These are phyloP conservation scores for Fagopyrum tataricum DNA, from an alignment of 148 eudicot species.

Conservation along the genomic window DNA sequence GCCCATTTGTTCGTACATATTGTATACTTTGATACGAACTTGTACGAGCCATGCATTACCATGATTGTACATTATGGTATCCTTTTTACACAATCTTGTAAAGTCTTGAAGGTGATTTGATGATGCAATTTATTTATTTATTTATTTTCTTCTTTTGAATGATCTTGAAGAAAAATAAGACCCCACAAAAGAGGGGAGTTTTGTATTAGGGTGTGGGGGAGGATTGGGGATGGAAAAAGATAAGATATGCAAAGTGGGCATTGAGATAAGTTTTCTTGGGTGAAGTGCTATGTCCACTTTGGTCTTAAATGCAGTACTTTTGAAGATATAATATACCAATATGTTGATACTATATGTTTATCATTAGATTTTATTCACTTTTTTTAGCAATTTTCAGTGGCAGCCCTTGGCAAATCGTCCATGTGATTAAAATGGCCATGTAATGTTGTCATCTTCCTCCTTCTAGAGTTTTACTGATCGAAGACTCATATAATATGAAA, in stretches of 20 bases:
- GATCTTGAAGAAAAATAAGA: background rate
- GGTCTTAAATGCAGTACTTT: background rate
- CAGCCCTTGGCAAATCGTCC: conserved; percentile 11
- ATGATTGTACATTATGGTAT: background rate
- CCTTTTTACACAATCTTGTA: background rate
- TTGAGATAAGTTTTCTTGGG: conserved; percentile 17
- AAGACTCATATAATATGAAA: too few species aligned
- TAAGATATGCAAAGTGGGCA: conserved; percentile 17
- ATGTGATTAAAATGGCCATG: background rate
- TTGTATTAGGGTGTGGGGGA: background rate
- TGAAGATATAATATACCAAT: background rate
- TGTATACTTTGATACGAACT: conserved; percentile 11
- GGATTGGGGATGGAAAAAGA: conserved; percentile 1
- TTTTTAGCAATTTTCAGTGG: conserved; percentile 1
- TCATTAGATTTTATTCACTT: conserved; percentile 8
- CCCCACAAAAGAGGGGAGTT: background rate
- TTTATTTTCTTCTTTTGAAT: background rate
- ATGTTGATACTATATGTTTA: conserved; percentile 1
- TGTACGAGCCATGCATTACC: conserved; percentile 1
- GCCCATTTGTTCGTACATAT: background rate
- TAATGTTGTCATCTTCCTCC: background rate
- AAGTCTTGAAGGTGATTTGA: background rate
- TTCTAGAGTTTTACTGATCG: background rate
- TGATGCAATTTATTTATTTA: background rate
- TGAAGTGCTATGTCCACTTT: conserved; percentile 19